Percentiles rank a stretch among this genome's conserved stretches.
Conservation (phyloP, 208 protist genomes). For the Acanthamoeba culbertsoni region DNA sequence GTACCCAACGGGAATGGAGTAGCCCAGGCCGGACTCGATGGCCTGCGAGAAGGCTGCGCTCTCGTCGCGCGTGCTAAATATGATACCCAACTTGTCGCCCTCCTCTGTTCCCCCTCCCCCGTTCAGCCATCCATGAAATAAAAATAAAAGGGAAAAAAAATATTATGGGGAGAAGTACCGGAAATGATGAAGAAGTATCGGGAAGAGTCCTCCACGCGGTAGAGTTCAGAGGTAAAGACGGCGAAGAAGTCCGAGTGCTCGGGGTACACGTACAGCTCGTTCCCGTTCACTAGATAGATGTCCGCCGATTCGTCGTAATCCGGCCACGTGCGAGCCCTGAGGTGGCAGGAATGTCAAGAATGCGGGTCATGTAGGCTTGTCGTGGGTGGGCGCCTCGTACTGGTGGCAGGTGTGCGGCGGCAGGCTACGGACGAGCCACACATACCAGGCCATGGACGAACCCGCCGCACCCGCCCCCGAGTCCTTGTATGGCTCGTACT, state of each 20-base stretch:
- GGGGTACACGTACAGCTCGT: constrained; percentile 48
- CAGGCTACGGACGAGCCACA: constrained; percentile 21
- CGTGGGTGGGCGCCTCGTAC: neutral
- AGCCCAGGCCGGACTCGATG: neutral
- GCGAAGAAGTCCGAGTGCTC: constrained; percentile 10
- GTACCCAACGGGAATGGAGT: constrained; percentile 10
- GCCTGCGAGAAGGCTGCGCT: neutral
- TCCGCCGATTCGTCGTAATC: constrained; percentile 31
- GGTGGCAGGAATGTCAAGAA: no score
- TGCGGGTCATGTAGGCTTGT: neutral
- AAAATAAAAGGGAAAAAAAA: neutral
- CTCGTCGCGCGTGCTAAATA: constrained; percentile 25
- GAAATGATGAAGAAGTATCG: constrained; percentile 33
- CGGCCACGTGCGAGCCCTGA: neutral
- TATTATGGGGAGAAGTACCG: neutral
- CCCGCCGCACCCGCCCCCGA: neutral
- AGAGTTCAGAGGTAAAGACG: constrained; percentile 25
- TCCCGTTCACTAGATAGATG: constrained; percentile 30
- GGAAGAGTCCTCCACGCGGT: constrained; percentile 16
- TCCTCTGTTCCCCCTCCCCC: no score
- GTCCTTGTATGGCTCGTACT: neutral
- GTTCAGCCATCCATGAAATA: neutral
- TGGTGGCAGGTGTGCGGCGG: neutral
- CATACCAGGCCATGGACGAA: constrained; percentile 7
- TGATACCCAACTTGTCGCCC: neutral